Conservation (phyloP, 495 filamentous ascomycete species). For the Aspergillus indologenus region DNA sequence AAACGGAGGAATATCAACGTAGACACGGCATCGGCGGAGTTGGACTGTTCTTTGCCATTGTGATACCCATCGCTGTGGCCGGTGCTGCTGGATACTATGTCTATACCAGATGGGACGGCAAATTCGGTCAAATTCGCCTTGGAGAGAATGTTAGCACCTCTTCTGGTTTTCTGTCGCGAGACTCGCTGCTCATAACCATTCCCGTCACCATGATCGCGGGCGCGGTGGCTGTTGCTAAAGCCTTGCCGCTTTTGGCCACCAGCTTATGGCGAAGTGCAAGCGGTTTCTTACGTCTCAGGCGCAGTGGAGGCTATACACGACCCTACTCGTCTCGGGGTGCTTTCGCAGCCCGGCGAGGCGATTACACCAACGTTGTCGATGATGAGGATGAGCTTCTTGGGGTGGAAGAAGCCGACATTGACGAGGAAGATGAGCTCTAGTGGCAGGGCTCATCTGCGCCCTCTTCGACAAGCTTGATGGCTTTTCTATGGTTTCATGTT, state of each 20-base stretch:
- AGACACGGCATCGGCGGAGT: conserved; percentile 68
- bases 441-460: not conserved
- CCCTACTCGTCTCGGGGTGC: conserved; percentile 80
- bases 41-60: conserved; percentile 83
- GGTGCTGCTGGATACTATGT: conserved; percentile 76
- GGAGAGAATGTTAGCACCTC: conserved; percentile 54
- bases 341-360: conserved; percentile 78
- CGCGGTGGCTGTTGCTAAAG: conserved; percentile 68
- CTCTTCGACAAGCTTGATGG: conserved; percentile 11
- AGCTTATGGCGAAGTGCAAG: conserved; percentile 64
- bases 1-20: conserved; percentile 72
- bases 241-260: conserved; percentile 66
- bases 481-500: conserved; percentile 26
- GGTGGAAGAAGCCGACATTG: conserved; percentile 78
- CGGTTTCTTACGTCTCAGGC: conserved; percentile 37
- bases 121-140: conserved; percentile 86
- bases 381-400: conserved; percentile 93
- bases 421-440: conserved; percentile 86
- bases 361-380: conserved; percentile 82
- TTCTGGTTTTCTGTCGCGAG: conserved; percentile 54
- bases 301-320: conserved; percentile 45
- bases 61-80: conserved; percentile 67
- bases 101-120: conserved; percentile 79
- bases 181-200: conserved; percentile 68
- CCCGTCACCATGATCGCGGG: conserved; percentile 77